These are phyloP conservation scores for Postia placenta DNA, from an alignment of 768 basidiomycete species.

Conservation along the genomic window DNA sequence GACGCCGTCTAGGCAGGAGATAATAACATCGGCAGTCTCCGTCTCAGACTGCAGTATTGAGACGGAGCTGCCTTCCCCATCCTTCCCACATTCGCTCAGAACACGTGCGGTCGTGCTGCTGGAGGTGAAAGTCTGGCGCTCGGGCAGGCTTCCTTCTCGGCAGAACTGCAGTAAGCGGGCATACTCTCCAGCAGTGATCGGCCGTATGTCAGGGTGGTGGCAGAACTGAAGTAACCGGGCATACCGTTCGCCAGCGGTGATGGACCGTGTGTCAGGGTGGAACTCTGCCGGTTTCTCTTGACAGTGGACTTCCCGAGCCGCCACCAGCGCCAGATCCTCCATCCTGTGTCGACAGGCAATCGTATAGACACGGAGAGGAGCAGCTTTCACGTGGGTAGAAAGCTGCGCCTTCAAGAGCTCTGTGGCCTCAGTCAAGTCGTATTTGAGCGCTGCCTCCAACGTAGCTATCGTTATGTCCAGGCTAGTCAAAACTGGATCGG, in stretches of 20 bases:
- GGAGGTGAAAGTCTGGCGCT: background rate
- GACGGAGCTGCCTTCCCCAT: background rate
- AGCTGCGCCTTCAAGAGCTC: background rate
- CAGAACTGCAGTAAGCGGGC: slow-evolving; percentile 8
- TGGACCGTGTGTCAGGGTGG: slow-evolving; percentile 1
- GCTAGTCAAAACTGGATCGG: slow-evolving; percentile 6
- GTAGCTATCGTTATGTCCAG: slow-evolving; percentile 7
- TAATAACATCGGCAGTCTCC: slow-evolving; percentile 7
- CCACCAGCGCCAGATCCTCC: slow-evolving; percentile 4
- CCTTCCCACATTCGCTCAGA: background rate
- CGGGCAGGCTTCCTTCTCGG: background rate
- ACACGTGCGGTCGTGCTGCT: background rate
- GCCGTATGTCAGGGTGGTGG: no score
- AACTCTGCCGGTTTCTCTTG: background rate
- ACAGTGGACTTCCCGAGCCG: slow-evolving; percentile 9
- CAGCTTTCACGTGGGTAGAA: background rate
- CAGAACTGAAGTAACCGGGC: no score
- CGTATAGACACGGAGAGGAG: slow-evolving; percentile 1
- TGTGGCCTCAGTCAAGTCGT: slow-evolving; percentile 10
- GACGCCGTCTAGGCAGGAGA: slow-evolving; percentile 9
- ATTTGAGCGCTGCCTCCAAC: slow-evolving; percentile 15
- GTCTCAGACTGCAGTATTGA: slow-evolving; percentile 6
- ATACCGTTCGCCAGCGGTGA: slow-evolving; percentile 9
- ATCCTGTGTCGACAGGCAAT: slow-evolving; percentile 11
- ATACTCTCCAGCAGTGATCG: no score